Evolutionary conservation across 352 stramenopile species (phyloP).

Genomic region (Phytophthora idaei): DNA sequence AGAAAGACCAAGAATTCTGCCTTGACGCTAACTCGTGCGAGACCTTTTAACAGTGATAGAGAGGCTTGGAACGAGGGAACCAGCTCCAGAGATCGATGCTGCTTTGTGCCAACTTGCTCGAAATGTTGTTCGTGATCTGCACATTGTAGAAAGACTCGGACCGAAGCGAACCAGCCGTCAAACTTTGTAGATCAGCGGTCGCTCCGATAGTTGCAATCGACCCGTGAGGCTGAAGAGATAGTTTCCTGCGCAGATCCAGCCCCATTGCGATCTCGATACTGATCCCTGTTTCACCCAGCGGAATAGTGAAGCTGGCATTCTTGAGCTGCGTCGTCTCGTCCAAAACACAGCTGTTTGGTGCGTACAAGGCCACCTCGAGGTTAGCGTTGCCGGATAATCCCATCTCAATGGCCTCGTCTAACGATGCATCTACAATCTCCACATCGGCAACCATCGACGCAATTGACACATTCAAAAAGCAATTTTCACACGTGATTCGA

Average conservation of each 20-base stretch:
- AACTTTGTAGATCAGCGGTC: slow-evolving; percentile 11
- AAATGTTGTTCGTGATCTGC: slow-evolving; percentile 26
- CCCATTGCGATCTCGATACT: slow-evolving; percentile 27
- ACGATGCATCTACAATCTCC: slow-evolving; percentile 13
- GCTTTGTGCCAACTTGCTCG: slow-evolving; percentile 32
- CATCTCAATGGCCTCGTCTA: slow-evolving; percentile 31
- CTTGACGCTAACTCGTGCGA: slow-evolving; percentile 25
- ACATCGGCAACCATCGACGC: slow-evolving; percentile 30
- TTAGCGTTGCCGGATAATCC: slow-evolving; percentile 24
- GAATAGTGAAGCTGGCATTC: slow-evolving; percentile 26
- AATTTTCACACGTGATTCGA: slow-evolving; percentile 33
- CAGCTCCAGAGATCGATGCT: slow-evolving; percentile 30
- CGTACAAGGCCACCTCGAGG: slow-evolving; percentile 27
- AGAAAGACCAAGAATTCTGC: slow-evolving; percentile 30
- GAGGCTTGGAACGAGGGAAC: slow-evolving; percentile 28
- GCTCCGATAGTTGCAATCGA: slow-evolving; percentile 24
- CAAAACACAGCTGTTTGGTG: slow-evolving; percentile 28
- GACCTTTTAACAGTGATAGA: slow-evolving; percentile 24
- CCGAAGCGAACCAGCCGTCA: slow-evolving; percentile 23
- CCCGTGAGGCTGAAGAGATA: slow-evolving; percentile 31
- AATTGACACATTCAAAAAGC: slow-evolving; percentile 34
- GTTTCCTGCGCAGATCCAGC: slow-evolving; percentile 23
- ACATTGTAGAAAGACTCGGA: slow-evolving; percentile 28
- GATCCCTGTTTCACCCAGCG: slow-evolving; percentile 26
- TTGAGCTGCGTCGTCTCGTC: slow-evolving; percentile 34